These are phyloP conservation scores for Corinectria fuckeliana DNA, from an alignment of 2,329 filamentous ascomycete genomes.

Conservation along the genomic window DNA sequence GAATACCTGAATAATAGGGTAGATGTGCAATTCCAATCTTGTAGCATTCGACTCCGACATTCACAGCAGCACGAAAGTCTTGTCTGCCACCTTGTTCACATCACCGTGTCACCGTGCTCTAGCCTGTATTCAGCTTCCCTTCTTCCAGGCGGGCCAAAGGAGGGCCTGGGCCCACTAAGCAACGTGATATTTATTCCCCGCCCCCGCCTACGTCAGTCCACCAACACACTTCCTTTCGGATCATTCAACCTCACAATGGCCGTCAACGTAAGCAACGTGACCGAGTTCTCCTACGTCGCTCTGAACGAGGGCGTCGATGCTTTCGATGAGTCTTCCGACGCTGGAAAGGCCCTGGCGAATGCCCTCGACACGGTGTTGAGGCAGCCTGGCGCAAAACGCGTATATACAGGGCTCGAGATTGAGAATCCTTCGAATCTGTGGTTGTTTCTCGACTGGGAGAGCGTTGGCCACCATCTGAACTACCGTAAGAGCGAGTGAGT, in stretches of 20 bases:
- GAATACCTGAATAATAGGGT: neutral
- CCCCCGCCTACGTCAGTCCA: neutral
- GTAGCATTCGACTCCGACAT: no score
- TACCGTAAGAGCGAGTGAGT: conserved; percentile 29
- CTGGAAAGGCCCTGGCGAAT: conserved; percentile 22
- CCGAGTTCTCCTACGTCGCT: conserved; percentile 31
- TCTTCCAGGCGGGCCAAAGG: conserved; percentile 29
- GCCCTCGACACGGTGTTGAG: conserved; percentile 27
- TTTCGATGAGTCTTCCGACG: conserved; percentile 21
- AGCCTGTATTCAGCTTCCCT: no score
- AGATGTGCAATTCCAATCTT: no score
- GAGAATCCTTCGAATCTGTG: conserved; percentile 35
- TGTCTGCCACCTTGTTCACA: no score
- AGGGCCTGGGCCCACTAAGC: conserved; percentile 7
- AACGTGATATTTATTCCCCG: neutral
- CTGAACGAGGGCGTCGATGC: conserved; percentile 25
- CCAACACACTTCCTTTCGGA: neutral
- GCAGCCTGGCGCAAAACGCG: conserved; percentile 32
- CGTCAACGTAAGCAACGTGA: conserved; percentile 26
- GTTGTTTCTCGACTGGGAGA: conserved; percentile 39
- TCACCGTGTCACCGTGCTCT: no score
- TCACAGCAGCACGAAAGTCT: no score
- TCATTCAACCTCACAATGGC: conserved; percentile 17
- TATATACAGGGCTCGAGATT: conserved; percentile 33
- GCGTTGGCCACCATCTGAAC: conserved; percentile 22